Evolutionary conservation across 106 monocot species (phyloP).

Genomic region (Cymbidium sinense): DNA sequence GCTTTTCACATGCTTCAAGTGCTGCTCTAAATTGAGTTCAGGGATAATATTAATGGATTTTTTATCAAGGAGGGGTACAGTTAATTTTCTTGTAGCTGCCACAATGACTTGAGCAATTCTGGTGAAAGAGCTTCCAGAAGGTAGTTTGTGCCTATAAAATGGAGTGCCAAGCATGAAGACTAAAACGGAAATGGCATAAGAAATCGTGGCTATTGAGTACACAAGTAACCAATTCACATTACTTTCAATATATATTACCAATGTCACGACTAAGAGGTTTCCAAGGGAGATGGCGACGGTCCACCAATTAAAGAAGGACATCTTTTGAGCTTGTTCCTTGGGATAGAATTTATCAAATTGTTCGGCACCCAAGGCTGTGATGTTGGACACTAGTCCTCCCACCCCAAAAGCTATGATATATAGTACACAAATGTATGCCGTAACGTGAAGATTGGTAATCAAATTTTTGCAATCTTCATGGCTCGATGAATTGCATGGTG

Average conservation of each 20-base stretch:
- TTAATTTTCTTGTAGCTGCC: conserved; percentile 29
- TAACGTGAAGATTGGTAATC: conserved; percentile 47
- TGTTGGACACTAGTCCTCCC: conserved; percentile 79
- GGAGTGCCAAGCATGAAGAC: conserved; percentile 40
- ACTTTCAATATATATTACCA: conserved; percentile 71
- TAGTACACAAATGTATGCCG: conserved; percentile 61
- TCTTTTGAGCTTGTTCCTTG: conserved; percentile 55
- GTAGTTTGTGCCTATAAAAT: conserved; percentile 40
- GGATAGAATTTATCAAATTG: conserved; percentile 77
- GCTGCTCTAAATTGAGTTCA: conserved; percentile 23
- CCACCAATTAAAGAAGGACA: conserved; percentile 99
- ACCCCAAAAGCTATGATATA: conserved; percentile 71
- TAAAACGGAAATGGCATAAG: conserved; percentile 11
- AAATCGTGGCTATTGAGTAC: too few relatives aligned
- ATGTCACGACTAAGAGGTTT: conserved; percentile 58
- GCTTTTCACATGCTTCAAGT: conserved; percentile 18
- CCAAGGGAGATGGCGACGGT: conserved; percentile 87
- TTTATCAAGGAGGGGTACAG: conserved; percentile 18
- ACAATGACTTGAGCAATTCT: conserved; percentile 37
- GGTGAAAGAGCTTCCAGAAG: conserved; percentile 43
- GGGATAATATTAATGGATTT: too few relatives aligned
- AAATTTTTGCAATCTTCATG: conserved; percentile 22
- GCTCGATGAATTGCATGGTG: conserved; percentile 30
- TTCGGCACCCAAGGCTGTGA: conserved; percentile 86
- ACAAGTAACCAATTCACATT: conserved; percentile 29